phyloP scores from a whole-genome alignment of 148 eudicot genomes.

The Hydrangea macrophylla region DNA sequence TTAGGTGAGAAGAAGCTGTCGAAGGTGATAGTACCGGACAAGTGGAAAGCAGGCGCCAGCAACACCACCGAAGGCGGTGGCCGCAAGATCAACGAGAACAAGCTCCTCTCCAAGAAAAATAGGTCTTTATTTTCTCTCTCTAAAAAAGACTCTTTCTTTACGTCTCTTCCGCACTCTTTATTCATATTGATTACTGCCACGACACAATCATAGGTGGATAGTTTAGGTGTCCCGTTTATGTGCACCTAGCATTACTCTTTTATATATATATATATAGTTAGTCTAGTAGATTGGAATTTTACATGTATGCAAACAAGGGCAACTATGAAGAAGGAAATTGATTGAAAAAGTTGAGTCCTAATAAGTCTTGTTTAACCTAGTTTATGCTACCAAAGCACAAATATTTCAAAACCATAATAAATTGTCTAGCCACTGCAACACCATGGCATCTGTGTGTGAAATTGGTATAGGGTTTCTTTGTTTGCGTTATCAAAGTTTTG shows the following conservation, averaged over 20 bases:
- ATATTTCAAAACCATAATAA: not conserved
- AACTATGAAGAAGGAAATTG: not conserved
- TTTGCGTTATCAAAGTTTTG: not conserved
- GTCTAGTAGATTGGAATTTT: not conserved
- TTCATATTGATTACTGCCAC: no score
- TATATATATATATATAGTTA: no score
- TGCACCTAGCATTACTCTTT: not conserved
- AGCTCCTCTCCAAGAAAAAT: slow-evolving; percentile 83
- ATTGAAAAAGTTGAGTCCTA: not conserved
- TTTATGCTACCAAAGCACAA: not conserved
- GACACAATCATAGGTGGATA: no score
- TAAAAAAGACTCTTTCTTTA: not conserved
- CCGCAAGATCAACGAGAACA: slow-evolving; percentile 93
- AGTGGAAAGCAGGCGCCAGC: slow-evolving; percentile 97
- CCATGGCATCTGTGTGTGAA: no score
- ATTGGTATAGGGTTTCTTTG: not conserved
- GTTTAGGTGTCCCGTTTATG: no score
- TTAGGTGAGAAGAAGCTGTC: slow-evolving; percentile 91
- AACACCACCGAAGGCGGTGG: slow-evolving; percentile 95
- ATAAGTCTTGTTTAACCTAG: slow-evolving; percentile 2
- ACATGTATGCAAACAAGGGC: not conserved
- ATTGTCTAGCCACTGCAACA: not conserved
- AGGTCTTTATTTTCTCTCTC: slow-evolving; percentile 33
- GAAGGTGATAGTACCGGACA: slow-evolving; percentile 95
- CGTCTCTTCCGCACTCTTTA: no score